Conservation (phyloP, 176 grass and related monocot species). For the Pontederia paniculata region DNA sequence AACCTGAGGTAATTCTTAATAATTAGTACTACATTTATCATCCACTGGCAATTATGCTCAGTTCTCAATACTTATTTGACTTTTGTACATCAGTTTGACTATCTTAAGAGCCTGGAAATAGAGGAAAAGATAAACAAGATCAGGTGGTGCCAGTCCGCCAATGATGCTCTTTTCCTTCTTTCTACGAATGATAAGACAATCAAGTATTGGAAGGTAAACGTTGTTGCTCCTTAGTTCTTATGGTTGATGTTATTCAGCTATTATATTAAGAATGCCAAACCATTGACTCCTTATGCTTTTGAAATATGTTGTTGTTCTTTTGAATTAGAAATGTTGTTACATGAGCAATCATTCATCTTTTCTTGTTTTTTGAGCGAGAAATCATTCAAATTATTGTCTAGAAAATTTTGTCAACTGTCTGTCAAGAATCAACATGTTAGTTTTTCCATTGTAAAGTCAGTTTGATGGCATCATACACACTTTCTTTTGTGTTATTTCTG, state of each 20-base stretch:
- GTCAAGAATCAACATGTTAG: too few species aligned
- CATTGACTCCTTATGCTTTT: not conserved
- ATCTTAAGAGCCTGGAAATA: conserved; percentile 22
- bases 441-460: too few species aligned
- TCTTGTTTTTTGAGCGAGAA: too few species aligned
- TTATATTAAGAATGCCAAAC: too few species aligned
- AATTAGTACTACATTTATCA: not conserved
- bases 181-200: conserved; percentile 21
- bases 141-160: conserved; percentile 15
- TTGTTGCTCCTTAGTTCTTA: not conserved
- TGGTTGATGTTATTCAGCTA: not conserved
- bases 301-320: too few species aligned
- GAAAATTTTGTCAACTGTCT: too few species aligned
- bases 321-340: too few species aligned
- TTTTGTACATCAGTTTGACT: conserved; percentile 22
- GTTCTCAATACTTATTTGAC: conserved; percentile 19
- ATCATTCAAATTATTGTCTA: too few species aligned
- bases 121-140: conserved; percentile 22
- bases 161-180: conserved; percentile 7
- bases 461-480: too few species aligned
- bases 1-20: conserved; percentile 79
- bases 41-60: not conserved
- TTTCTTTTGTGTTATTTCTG: too few species aligned
- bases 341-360: too few species aligned
- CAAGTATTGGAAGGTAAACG: conserved; percentile 17